phyloP scores from a whole-genome alignment of 768 basidiomycete species.

The Coprinellus micaceus region DNA sequence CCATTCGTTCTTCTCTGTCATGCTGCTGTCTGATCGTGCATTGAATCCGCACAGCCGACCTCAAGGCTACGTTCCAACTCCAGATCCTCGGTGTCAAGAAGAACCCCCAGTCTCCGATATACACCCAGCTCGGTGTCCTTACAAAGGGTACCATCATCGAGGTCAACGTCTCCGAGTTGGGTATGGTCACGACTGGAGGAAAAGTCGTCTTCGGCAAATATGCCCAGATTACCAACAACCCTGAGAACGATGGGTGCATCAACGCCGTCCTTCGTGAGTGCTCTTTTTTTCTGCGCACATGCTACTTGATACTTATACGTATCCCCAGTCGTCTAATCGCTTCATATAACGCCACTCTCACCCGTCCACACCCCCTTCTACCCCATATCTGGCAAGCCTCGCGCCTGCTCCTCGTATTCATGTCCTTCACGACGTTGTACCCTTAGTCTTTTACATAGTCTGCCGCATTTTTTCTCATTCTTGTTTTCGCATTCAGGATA shows the following conservation, averaged over 20 bases:
- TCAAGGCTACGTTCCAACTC: constrained; percentile 98
- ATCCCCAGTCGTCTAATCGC: constrained; percentile 5
- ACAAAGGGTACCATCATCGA: constrained; percentile 98
- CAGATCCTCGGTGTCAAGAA: constrained; percentile 98
- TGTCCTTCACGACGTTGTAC: constrained; percentile 6
- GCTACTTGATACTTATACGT: not conserved
- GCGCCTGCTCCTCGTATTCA: not conserved
- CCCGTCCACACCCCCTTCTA: not conserved
- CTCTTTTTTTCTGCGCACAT: constrained; percentile 23
- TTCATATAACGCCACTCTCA: no score
- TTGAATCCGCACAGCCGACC: constrained; percentile 60
- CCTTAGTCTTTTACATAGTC: not conserved
- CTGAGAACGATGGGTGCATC: constrained; percentile 95
- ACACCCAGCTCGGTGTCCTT: constrained; percentile 92
- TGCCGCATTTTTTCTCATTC: not conserved
- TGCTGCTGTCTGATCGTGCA: not conserved
- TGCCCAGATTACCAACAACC: constrained; percentile 91
- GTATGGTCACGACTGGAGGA: constrained; percentile 95
- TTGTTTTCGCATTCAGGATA: not conserved
- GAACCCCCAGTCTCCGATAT: constrained; percentile 98
- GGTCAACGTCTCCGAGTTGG: constrained; percentile 97
- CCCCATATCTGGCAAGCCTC: no score
- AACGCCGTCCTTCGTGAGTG: constrained; percentile 85
- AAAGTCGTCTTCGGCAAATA: constrained; percentile 94
- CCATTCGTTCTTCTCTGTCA: not conserved